Evolutionary conservation across 352 stramenopile species (phyloP), one percentile per base, ranked within the genome.

Genomic region (Halophytophthora batemanensis): DNA sequence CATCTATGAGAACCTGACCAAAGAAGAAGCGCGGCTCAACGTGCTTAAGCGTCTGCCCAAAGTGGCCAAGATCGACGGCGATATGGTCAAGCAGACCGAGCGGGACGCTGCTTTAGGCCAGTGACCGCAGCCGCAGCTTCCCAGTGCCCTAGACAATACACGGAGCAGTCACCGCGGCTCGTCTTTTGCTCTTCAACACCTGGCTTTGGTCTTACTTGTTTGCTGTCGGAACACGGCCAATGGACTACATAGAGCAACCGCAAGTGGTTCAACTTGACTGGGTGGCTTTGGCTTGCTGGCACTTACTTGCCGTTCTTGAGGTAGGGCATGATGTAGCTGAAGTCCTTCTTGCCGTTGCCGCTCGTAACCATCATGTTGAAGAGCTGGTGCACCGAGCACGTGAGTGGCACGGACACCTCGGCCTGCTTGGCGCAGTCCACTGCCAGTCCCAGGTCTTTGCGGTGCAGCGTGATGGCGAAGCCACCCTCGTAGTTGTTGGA

Each of bases 381-480:
- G 38, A 94, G 60, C 64, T 92, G 79, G 66, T 91, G 80, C 50
- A 84, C 69, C 25, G 75, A 61, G 51, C 66, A 86, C 25, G 83
- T 92, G 10, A 96, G 58, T 14, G 85, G 86, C 18, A 96, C 57
- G 11, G 82, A 79, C 33, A 87, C 83, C 42, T 87, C 78, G 6
- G 88, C 79, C 31, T 76, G 62, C 59, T 96, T 95, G 54, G 82
- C 93, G 22, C 85, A 91, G 56, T 97, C 82, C 19, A 98, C 77
- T 6, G 94, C 96, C 39, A 99, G 83, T 11, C 87, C 87, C 4
- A 99, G 67, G 72, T 99, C 96, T 70, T 99, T 99, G 43, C 97
- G 82, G 89, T 98, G 98, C 8, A 99, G 77, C 40, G 75, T 73
- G 13, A 84, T 82, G 12, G 81, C 86, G 61, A 98, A 98, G 2